phyloP scores from a whole-genome alignment of 768 basidiomycete species.

The Suillus clintonianus region DNA sequence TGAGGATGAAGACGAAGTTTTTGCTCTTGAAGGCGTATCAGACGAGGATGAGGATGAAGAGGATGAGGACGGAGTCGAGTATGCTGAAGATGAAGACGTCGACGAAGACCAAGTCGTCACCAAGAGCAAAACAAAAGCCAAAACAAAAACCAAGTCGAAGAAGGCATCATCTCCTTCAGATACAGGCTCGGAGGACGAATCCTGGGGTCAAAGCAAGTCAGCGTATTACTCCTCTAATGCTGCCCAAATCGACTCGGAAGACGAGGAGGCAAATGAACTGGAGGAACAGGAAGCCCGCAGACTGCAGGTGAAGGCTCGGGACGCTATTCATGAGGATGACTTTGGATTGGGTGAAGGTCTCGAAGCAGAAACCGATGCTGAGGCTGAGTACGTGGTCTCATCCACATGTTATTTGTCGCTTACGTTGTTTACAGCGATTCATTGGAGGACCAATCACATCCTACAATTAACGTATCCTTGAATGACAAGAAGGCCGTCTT shows the following conservation, averaged over 20 bases:
- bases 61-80: conserved; percentile 22
- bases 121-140: conserved; percentile 2
- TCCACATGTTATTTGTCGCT: background rate
- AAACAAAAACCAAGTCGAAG: conserved; percentile 15
- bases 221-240: conserved; percentile 90
- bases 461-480: conserved; percentile 32
- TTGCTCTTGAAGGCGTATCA: conserved; percentile 64
- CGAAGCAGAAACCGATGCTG: conserved; percentile 34
- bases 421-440: conserved; percentile 15
- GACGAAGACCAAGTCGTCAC: conserved; percentile 18
- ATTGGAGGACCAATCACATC: conserved; percentile 2
- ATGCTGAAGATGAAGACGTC: conserved; percentile 24
- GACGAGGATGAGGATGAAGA: conserved; percentile 50
- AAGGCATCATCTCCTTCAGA: conserved; percentile 14
- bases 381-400: conserved; percentile 27
- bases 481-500: conserved; percentile 62
- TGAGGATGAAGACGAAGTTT: conserved; percentile 80
- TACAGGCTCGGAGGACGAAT: conserved; percentile 55
- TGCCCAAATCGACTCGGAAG: conserved; percentile 75
- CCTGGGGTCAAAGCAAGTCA: conserved; percentile 79
- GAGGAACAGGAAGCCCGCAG: conserved; percentile 87
- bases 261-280: conserved; percentile 86
- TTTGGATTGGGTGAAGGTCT: conserved; percentile 75
- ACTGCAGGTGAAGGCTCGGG: conserved; percentile 73
- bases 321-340: conserved; percentile 74